These are phyloP conservation scores for Colletotrichum sp. DNA, from an alignment of 2,329 filamentous ascomycete species.

Conservation along the genomic window DNA sequence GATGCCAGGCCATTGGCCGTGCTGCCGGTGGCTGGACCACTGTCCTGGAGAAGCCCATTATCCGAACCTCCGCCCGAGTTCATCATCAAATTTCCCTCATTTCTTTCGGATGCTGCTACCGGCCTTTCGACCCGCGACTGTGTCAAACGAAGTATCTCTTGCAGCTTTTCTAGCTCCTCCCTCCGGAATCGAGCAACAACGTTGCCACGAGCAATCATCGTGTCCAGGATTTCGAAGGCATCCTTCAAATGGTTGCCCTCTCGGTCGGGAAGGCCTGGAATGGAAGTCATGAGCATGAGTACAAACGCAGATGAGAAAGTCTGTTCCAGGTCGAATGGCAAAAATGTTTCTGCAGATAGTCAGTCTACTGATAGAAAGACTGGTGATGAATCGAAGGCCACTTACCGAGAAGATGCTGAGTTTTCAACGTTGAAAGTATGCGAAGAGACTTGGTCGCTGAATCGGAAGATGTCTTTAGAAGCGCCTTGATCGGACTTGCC, in stretches of 20 bases:
- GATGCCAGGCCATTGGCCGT: background rate
- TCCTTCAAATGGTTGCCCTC: background rate
- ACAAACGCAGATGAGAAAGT: constrained; percentile 1
- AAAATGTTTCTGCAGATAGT: background rate
- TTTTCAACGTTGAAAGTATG: background rate
- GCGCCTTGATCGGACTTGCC: background rate
- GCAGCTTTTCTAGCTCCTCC: background rate
- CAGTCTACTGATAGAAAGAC: background rate
- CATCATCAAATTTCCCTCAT: background rate
- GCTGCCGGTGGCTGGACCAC: background rate
- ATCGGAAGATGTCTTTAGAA: background rate
- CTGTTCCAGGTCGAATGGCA: constrained; percentile 10
- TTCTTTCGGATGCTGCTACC: background rate
- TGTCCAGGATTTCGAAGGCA: background rate
- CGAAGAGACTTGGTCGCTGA: constrained; percentile 4
- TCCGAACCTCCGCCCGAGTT: background rate
- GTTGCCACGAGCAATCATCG: background rate
- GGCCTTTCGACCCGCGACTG: background rate
- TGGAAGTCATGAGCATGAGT: background rate
- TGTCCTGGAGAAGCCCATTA: background rate
- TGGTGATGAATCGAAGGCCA: background rate
- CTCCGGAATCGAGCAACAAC: background rate
- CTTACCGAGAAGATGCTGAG: background rate
- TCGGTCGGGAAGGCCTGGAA: background rate
- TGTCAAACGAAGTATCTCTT: background rate